These are phyloP conservation scores for Pythium guiyangense DNA, from an alignment of 352 stramenopile genomes.

Conservation along the genomic window DNA sequence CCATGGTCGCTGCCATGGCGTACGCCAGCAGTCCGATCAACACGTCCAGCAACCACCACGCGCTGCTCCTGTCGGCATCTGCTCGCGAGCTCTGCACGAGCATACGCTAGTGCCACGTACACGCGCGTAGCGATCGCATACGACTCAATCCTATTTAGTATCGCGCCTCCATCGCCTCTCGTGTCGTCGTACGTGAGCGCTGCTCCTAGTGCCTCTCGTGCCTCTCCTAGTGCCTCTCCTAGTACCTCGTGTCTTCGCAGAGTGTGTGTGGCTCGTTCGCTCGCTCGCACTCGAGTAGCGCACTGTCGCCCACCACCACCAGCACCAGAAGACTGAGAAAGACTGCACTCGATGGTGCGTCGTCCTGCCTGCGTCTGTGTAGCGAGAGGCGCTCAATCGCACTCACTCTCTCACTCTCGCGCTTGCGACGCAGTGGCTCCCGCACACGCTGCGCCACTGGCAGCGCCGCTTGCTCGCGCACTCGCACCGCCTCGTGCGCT, in stretches of 20 bases:
- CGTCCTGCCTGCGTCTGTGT: neutral
- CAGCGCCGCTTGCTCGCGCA: constrained; percentile 4
- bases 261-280: no score
- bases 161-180: no score
- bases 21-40: neutral
- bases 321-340: neutral
- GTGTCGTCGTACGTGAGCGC: no score
- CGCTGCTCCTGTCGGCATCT: neutral
- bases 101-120: no score
- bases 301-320: no score
- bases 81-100: neutral
- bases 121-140: no score
- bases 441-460: constrained; percentile 8
- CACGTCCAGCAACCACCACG: neutral
- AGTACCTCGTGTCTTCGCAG: no score
- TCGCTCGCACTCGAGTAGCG: no score
- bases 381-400: neutral
- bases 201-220: no score
- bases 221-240: no score
- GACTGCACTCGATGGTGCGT: constrained; percentile 4
- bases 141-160: no score
- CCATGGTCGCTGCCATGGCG: constrained; percentile 32
- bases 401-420: neutral
- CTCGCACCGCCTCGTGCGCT: neutral
- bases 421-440: constrained; percentile 5